Base-by-base conservation (phyloP, 1,139 yeast species). In the Magnusiomyces magnusii region DNA sequence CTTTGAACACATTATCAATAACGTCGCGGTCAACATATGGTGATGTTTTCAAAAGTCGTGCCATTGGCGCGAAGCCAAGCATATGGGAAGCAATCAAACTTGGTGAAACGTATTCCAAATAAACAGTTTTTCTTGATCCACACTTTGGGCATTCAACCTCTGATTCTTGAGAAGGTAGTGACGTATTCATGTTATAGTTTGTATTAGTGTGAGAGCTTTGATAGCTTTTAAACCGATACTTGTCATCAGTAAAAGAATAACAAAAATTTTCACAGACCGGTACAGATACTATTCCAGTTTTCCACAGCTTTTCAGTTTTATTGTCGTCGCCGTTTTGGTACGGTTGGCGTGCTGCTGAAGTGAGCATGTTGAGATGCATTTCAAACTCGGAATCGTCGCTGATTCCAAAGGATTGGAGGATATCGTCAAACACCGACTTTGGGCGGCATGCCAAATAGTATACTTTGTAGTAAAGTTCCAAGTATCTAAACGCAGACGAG, bases 201-300 rank as follows among this genome's bases (percentile, higher is more conserved):
- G 17, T 9, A 17, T 39, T 39, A 10, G 7, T 31, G 13, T 31
- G 7, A 31, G 7, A 9, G 36, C 19, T 9, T 5, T 19, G 9
- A 10, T 50, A 19, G 53, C n/a, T 27, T 3, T 31, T 19, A 5
- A 23, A 28, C 15, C 17, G 9, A n/a, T 28, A 28, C 17, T 47
- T 25, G 39, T 19, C 41, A 5, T 10, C 36, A 13, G 53, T n/a
- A 19, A 28, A 50, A 2, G 53, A 39, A 31, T 28, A 28, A 15
- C 53, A 50, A 50, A 50, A 50, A 28, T 50, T 50, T 50, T 50
- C 53, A 19, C 53, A 50, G 19, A 50, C 53, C 2, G 39, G 24
- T 17, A 50, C 41, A 2, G 24, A 21, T 3, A 19, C 27, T 7
- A 50, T 34, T 21, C 39, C 41, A 10, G 53, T 50, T 5, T 23